Evolutionary conservation across 176 grass and related monocot genomes (phyloP), one percentile per base, ranked within the genome.

Genomic region (Bonia amplexicaulis): DNA sequence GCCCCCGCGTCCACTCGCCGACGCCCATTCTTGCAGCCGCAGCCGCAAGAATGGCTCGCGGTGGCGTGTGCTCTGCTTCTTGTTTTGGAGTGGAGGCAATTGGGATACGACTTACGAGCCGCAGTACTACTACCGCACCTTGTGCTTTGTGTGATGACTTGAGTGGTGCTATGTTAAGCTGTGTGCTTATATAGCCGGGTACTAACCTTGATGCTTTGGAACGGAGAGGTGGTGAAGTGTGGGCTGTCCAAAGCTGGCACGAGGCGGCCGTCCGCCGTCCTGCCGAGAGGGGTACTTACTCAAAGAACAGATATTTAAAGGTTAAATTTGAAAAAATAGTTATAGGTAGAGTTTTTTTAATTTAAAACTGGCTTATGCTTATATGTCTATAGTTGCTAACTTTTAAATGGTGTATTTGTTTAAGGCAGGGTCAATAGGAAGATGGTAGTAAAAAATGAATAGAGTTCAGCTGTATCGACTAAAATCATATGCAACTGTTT

Each of bases 1-100:
- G 73, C 2, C 88, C 89, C 20, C 80, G 66, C n/a, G 66, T 83
- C 89, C 89, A 90, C 80, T 87, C 85, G 0, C 33, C 64, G 59
- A 74, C 54, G 3, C 4, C 37, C 83, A 82, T 82, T 90, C 74
- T 48, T 48, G 78, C 78, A 66, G 76, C 31, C 13, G 81, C 23
- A 16, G 80, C 73, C 11, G 74, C 83, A 85, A 85, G 74, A 61
- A 85, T 26, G 74, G 44, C 11, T 60, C 9, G 0, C 49, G 79
- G 20, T 81, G 22, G 65, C 66, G 79, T 81, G 66, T 41, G 82
- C 13, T 75, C 9, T 65, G 82, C 67, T 35, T 58, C 47, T 66
- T 67, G 60, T 44, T 31, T 3, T 20, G 23, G 20, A 9, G 73
- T 49, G 53, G 84, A 40, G 40, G 84, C 66, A 79, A 79, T 79